Conservation (phyloP, 1,284 basidiomycete species). For the Cutaneotrichosporon cutaneum region DNA sequence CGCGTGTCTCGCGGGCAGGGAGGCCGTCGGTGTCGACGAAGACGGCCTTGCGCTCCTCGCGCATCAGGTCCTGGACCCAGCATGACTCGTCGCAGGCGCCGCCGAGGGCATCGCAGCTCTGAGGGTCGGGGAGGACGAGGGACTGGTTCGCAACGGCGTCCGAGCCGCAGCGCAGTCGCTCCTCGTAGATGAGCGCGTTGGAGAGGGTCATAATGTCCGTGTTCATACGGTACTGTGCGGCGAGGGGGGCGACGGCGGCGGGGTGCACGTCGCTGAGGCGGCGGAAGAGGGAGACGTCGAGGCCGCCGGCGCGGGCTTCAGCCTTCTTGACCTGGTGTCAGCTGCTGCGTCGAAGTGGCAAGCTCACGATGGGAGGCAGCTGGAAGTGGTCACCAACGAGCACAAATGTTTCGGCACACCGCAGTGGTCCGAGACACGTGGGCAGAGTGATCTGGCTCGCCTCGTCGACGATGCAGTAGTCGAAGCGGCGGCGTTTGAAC, state of each 20-base stretch:
- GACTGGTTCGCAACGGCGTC: conserved; percentile 64
- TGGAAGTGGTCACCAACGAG: conserved; percentile 97
- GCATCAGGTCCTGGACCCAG: conserved; percentile 70
- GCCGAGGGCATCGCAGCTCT: conserved; percentile 43
- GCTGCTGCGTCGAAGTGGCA: not conserved
- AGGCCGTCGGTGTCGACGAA: conserved; percentile 89
- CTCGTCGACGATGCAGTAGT: conserved; percentile 98
- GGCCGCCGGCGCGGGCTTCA: conserved; percentile 75
- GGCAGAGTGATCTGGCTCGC: conserved; percentile 97
- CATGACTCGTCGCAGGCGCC: conserved; percentile 55
- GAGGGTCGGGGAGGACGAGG: conserved; percentile 60
- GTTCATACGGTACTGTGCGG: conserved; percentile 95
- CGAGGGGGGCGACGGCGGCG: conserved; percentile 74
- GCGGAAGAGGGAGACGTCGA: conserved; percentile 88
- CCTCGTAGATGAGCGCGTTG: conserved; percentile 82
- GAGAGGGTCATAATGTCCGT: conserved; percentile 92
- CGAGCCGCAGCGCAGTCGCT: conserved; percentile 75
- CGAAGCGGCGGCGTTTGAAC: conserved; percentile 80
- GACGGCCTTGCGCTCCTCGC: conserved; percentile 74
- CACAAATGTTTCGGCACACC: conserved; percentile 85
- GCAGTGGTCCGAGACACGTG: conserved; percentile 87
- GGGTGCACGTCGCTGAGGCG: conserved; percentile 82
- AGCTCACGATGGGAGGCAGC: conserved; percentile 79
- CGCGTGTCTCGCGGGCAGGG: conserved; percentile 73
- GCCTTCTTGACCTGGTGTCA: conserved; percentile 69